Conservation (phyloP, 192 early-diverging fungal species). For the Pilaira anomala region DNA sequence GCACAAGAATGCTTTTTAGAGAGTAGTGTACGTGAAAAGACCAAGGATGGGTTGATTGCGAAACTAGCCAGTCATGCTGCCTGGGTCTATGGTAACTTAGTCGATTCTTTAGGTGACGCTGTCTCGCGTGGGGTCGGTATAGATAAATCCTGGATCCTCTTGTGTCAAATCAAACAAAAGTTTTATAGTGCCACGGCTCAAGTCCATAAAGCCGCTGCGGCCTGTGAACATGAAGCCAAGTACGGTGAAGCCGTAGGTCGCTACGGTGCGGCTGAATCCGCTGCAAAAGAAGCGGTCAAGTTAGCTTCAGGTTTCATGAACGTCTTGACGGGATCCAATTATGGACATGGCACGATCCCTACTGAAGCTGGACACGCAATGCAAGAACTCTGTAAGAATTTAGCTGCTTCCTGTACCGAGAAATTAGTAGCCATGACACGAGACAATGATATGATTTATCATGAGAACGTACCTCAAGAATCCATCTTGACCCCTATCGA, state of each 20-base stretch:
- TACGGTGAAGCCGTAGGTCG: conserved; percentile 86
- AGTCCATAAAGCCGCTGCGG: conserved; percentile 73
- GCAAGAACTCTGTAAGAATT: conserved; percentile 68
- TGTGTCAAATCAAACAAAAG: conserved; percentile 86
- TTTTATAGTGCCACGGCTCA: conserved; percentile 86
- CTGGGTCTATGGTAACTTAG: conserved; percentile 69
- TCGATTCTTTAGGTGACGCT: conserved; percentile 70
- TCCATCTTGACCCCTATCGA: conserved; percentile 79
- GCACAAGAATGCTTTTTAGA: conserved; percentile 93
- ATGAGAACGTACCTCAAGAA: conserved; percentile 78
- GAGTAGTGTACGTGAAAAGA: conserved; percentile 83
- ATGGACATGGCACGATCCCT: conserved; percentile 55
- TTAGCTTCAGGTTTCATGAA: conserved; percentile 67
- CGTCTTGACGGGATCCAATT: conserved; percentile 49
- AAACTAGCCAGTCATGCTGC: conserved; percentile 84
- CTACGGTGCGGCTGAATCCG: conserved; percentile 69
- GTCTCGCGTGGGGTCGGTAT: conserved; percentile 61
- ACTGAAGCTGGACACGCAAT: conserved; percentile 68
- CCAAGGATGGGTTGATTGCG: conserved; percentile 81
- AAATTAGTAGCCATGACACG: conserved; percentile 63
- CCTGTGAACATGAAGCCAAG: conserved; percentile 71
- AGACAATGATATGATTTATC: conserved; percentile 98
- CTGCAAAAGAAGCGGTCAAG: conserved; percentile 84
- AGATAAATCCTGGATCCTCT: conserved; percentile 76
- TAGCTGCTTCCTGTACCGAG: conserved; percentile 65